These are phyloP conservation scores for Penicillium sp. DNA, from an alignment of 2,329 filamentous ascomycete genomes.

Conservation along the genomic window DNA sequence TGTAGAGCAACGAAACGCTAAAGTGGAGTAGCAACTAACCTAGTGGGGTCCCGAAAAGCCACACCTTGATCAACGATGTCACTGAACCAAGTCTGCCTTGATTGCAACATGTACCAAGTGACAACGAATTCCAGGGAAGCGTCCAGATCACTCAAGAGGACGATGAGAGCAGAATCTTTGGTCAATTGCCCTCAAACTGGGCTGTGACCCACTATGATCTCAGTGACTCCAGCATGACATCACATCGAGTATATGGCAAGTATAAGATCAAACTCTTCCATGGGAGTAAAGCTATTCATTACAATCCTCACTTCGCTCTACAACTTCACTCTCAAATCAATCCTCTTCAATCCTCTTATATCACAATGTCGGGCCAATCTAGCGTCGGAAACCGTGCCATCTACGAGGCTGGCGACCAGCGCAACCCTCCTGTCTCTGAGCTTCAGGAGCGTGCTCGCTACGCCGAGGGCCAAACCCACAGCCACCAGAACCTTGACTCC, in stretches of 20 bases:
- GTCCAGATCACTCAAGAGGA: conserved; percentile 11
- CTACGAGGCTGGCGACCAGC: conserved; percentile 79
- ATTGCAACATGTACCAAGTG: conserved; percentile 10
- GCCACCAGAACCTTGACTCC: conserved; percentile 69
- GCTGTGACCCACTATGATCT: conserved; percentile 29
- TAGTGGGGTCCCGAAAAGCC: conserved; percentile 4
- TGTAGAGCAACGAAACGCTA: not conserved
- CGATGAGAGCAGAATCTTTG: not conserved
- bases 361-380: conserved; percentile 52
- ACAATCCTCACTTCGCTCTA: not conserved
- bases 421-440: conserved; percentile 60
- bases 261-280: conserved; percentile 21
- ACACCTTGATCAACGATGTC: conserved; percentile 18
- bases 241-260: conserved; percentile 14
- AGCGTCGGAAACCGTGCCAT: conserved; percentile 66
- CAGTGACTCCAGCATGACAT: conserved; percentile 33
- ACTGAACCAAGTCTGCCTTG: conserved; percentile 17
- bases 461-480: conserved; percentile 71
- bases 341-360: not conserved
- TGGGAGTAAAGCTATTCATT: not conserved
- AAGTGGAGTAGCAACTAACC: conserved; percentile 1
- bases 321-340: not conserved
- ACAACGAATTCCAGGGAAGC: conserved; percentile 11
- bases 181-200: conserved; percentile 11
- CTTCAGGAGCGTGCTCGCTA: conserved; percentile 60